Evolutionary conservation across 768 basidiomycete species (phyloP).

Genomic region (Lentinula edodes): DNA sequence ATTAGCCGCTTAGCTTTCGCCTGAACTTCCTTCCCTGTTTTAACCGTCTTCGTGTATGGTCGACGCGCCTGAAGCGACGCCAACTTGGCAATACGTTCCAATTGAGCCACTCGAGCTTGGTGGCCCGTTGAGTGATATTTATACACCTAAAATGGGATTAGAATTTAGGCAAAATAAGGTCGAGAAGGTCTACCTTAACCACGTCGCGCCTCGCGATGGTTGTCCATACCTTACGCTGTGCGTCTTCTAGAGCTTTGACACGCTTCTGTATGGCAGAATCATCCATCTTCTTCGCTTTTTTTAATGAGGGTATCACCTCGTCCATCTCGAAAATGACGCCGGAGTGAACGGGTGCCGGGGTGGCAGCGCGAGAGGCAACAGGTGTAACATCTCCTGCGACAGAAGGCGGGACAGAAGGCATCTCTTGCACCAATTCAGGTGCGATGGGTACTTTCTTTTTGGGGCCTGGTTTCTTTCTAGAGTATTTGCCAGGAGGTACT

Average conservation of each 20-base stretch:
- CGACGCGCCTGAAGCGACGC: conserved; percentile 74
- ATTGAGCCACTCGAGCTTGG: conserved; percentile 59
- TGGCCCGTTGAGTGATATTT: conserved; percentile 68
- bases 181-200: conserved; percentile 54
- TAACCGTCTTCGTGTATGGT: conserved; percentile 69
- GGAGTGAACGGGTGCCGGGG: conserved; percentile 54
- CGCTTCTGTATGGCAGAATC: conserved; percentile 68
- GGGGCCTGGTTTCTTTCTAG: conserved; percentile 50
- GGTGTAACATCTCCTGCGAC: conserved; percentile 70
- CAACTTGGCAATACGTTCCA: conserved; percentile 71
- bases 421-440: conserved; percentile 45
- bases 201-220: conserved; percentile 83
- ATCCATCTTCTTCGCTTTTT: conserved; percentile 73
- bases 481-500: conserved; percentile 40
- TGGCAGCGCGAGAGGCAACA: conserved; percentile 61
- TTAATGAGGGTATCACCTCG: conserved; percentile 64
- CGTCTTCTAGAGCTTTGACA: conserved; percentile 72
- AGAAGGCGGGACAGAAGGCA: conserved; percentile 49
- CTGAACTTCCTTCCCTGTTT: conserved; percentile 77
- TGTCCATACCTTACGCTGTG: conserved; percentile 86
- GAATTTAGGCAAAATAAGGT: background rate
- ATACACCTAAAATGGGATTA: conserved; percentile 53
- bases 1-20: conserved; percentile 82
- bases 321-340: conserved; percentile 69
- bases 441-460: conserved; percentile 55